Evolutionary conservation across 2,329 filamentous ascomycete genomes (phyloP).

Genomic region (Diaporthe caulivora): DNA sequence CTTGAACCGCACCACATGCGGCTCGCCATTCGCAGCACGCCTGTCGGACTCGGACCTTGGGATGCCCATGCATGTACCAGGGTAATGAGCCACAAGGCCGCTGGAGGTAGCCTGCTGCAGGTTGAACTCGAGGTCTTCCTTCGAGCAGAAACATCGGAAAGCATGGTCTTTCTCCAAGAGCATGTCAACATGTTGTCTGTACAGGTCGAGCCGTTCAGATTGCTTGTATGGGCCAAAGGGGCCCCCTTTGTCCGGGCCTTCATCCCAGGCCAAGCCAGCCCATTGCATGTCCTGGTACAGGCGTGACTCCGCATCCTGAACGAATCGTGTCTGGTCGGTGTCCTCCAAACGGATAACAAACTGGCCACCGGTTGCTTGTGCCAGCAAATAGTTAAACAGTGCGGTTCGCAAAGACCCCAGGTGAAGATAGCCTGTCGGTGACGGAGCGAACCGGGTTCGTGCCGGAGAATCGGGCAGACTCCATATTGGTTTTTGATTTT

Average conservation of each 20-base stretch:
- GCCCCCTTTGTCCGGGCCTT: slow-evolving; percentile 88
- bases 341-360: slow-evolving; percentile 95
- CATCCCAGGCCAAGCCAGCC: slow-evolving; percentile 93
- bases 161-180: slow-evolving; percentile 80
- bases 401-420: slow-evolving; percentile 92
- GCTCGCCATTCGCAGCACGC: slow-evolving; percentile 75
- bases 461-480: slow-evolving; percentile 68
- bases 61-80: slow-evolving; percentile 78
- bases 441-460: slow-evolving; percentile 92
- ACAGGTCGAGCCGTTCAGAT: slow-evolving; percentile 83
- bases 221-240: slow-evolving; percentile 89
- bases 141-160: slow-evolving; percentile 93
- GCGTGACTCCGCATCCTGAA: slow-evolving; percentile 81
- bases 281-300: slow-evolving; percentile 86
- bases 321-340: slow-evolving; percentile 90
- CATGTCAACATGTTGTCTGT: slow-evolving; percentile 76
- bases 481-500: slow-evolving; percentile 39
- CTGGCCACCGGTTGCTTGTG: slow-evolving; percentile 86
- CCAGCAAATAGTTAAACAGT: slow-evolving; percentile 94
- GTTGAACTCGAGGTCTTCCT: slow-evolving; percentile 70
- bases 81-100: slow-evolving; percentile 60
- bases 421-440: slow-evolving; percentile 93
- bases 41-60: slow-evolving; percentile 76
- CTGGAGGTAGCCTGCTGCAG: slow-evolving; percentile 51
- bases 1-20: slow-evolving; percentile 83